A percentile compares a stretch with the other conserved stretches of the same genome.
phyloP scores from a whole-genome alignment of 2,329 filamentous ascomycete species.

The Colletotrichum paranaense region DNA sequence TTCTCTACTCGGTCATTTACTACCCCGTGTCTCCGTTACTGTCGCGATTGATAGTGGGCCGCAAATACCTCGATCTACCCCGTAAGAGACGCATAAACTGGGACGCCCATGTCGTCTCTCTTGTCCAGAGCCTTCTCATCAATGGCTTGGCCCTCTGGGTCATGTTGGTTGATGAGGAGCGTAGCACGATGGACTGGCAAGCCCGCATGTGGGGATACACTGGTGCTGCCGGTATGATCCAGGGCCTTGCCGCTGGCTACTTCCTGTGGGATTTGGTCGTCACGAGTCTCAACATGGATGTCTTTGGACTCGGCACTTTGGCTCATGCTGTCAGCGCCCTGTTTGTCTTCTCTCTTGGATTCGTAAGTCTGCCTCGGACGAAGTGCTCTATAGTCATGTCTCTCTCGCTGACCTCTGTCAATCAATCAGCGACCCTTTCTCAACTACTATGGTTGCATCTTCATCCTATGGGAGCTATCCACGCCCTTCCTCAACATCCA shows the following conservation, averaged over 20 bases:
- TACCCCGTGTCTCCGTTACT: slow-evolving; percentile 74
- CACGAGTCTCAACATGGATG: slow-evolving; percentile 73
- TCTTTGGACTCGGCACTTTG: slow-evolving; percentile 82
- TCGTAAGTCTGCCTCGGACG: slow-evolving; percentile 66
- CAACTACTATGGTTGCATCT: slow-evolving; percentile 83
- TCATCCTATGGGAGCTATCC: slow-evolving; percentile 90
- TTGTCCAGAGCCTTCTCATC: slow-evolving; percentile 80
- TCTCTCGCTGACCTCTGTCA: slow-evolving; percentile 15
- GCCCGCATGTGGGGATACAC: slow-evolving; percentile 84
- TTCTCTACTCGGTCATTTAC: slow-evolving; percentile 77
- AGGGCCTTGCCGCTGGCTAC: slow-evolving; percentile 82
- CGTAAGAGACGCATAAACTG: slow-evolving; percentile 78
- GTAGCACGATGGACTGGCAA: slow-evolving; percentile 72
- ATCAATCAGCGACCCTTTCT: slow-evolving; percentile 77
- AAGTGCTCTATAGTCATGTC: slow-evolving; percentile 7
- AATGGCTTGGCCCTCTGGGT: slow-evolving; percentile 80
- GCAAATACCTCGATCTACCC: slow-evolving; percentile 72
- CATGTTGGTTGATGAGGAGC: slow-evolving; percentile 75
- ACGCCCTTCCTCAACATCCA: slow-evolving; percentile 89
- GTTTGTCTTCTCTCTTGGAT: slow-evolving; percentile 80
- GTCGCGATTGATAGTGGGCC: slow-evolving; percentile 71
- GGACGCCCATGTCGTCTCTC: slow-evolving; percentile 88
- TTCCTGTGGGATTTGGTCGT: slow-evolving; percentile 86
- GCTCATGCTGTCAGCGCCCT: slow-evolving; percentile 82
- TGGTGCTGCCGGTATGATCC: slow-evolving; percentile 76